These are phyloP conservation scores for Aspergillus udagawae DNA, from an alignment of 2,329 filamentous ascomycete species.

Conservation along the genomic window DNA sequence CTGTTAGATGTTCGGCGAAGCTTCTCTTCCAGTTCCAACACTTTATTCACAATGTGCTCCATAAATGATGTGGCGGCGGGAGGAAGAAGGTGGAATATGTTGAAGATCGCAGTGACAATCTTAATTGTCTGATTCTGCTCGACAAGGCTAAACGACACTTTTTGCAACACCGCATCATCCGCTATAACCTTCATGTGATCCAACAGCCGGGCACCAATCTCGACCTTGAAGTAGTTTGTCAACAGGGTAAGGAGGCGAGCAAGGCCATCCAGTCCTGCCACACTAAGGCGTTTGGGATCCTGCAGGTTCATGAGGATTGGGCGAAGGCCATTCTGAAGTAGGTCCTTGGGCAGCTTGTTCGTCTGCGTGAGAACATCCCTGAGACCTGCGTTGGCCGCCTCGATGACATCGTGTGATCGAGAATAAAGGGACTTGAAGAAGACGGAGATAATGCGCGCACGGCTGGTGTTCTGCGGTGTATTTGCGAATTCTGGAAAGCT, in stretches of 20 bases:
- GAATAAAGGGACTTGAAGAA: conserved; percentile 98
- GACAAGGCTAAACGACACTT: conserved; percentile 89
- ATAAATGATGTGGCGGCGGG: conserved; percentile 87
- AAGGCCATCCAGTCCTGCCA: conserved; percentile 85
- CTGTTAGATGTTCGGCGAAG: conserved; percentile 84
- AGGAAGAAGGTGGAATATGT: conserved; percentile 95
- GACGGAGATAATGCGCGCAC: conserved; percentile 74
- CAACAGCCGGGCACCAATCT: conserved; percentile 88
- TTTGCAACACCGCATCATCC: conserved; percentile 73
- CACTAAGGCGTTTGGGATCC: conserved; percentile 83
- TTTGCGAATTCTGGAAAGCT: conserved; percentile 87
- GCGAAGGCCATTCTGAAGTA: conserved; percentile 87
- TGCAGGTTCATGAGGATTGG: conserved; percentile 96
- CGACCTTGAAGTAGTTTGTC: conserved; percentile 98
- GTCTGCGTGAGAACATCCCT: conserved; percentile 83
- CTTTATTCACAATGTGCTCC: conserved; percentile 80
- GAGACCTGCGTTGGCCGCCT: conserved; percentile 86
- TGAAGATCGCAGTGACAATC: conserved; percentile 89
- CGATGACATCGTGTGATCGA: conserved; percentile 85
- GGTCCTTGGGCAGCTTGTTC: conserved; percentile 88
- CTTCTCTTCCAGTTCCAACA: conserved; percentile 82
- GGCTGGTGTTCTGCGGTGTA: conserved; percentile 61
- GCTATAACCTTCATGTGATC: conserved; percentile 92
- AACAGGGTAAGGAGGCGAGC: conserved; percentile 84
- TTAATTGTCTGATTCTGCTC: conserved; percentile 93